These are phyloP conservation scores for Senna siamea DNA, from an alignment of 306 rosid genomes.

Conservation along the genomic window DNA sequence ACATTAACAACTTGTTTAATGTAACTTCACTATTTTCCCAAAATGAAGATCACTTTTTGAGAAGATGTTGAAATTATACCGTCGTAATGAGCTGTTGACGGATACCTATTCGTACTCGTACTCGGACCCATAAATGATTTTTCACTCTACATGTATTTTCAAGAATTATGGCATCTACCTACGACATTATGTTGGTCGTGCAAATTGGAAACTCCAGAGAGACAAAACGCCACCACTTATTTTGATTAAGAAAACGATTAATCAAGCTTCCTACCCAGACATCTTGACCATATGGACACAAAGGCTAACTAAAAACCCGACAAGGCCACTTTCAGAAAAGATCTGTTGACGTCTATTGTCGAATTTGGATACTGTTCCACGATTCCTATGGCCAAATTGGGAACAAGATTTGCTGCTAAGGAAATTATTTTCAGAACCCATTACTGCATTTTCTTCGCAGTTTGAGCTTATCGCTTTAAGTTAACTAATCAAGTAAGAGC, in stretches of 20 bases:
- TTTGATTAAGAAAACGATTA: conserved; percentile 12
- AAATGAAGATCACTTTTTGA: background rate
- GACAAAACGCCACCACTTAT: conserved; percentile 34
- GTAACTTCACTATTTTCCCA: no score
- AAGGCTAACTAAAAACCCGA: conserved; percentile 28
- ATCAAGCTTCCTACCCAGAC: conserved; percentile 39
- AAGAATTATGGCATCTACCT: background rate
- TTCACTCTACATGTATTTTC: background rate
- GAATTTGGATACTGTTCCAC: conserved; percentile 31
- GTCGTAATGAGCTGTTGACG: background rate
- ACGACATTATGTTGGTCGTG: background rate
- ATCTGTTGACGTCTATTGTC: conserved; percentile 14
- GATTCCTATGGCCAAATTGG: conserved; percentile 26
- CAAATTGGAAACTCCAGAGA: no score
- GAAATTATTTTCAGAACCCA: background rate
- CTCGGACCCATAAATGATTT: background rate
- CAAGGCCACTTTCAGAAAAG: conserved; percentile 31
- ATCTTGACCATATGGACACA: conserved; percentile 34
- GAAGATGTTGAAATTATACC: background rate
- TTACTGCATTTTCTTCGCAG: no score
- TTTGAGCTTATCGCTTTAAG: no score
- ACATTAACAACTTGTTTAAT: no score
- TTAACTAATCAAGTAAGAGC: no score
- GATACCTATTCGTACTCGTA: background rate
- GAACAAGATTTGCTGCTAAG: background rate